Base-by-base conservation (phyloP, 106 monocot species). In the Alisma plantagoaquatica region DNA sequence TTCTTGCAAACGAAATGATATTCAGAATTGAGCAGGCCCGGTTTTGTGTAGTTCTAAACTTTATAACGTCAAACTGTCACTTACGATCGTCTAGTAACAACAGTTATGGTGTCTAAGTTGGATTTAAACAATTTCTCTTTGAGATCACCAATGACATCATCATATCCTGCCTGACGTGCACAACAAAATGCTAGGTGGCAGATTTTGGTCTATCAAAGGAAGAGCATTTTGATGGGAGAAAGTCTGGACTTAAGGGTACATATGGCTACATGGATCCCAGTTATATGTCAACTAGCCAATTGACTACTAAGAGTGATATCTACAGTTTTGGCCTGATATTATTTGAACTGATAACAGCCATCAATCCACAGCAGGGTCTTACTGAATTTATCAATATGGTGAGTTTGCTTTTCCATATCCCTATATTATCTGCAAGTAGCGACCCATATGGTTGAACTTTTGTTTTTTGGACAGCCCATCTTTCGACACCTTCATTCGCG, bases 191-290 rank as follows among this genome's bases (percentile, higher is more conserved):
- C n/a, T n/a, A 96, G 94, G 94, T 96, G 56, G 89, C 96, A 42
- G 96, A 98, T 74, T 98, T 98, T 78, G 89, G 89, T 43, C 71
- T 98, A 41, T 98, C 96, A 7, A 98, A 90, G 71, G 89, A 98
- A 67, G 89, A 76, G 27, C 73, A 71, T 19, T 81, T 61, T 29
- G 88, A 90, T 59, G 77, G 76, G 29, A 75, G 81, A 52, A 71
- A 71, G 23, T 98, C 96, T 23, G 66, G 78, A 9, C 62, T 98
- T 29, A 98, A 98, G 70, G 96, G 96, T 35, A 98, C 96, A 19
- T 98, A 82, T 64, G 96, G 96, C 24, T 98, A 98, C 57, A 98
- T 98, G 84, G 96, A 98, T 66, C 96, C 96, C 11, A 66, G 80
- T 59, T 98, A 98, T 43, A 70, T 98, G 76, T 81, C 89, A 31